These are phyloP conservation scores for Fusarium euwallaceae DNA, from an alignment of 2,329 filamentous ascomycete species.

Conservation along the genomic window DNA sequence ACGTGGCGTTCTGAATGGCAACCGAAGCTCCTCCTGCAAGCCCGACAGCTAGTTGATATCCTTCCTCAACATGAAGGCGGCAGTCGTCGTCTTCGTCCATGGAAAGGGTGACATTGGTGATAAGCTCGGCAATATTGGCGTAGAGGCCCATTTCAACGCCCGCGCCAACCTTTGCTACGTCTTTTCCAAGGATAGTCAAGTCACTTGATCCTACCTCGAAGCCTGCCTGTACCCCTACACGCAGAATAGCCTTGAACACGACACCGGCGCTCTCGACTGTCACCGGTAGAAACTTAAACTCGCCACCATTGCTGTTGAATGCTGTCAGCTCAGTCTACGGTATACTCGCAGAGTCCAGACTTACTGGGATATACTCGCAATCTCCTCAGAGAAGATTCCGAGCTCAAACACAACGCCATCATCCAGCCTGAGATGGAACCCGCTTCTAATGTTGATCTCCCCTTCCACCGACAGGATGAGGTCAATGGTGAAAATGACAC, in stretches of 20 bases:
- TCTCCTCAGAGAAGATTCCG: constrained; percentile 62
- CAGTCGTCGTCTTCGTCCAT: constrained; percentile 56
- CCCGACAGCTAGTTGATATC: constrained; percentile 66
- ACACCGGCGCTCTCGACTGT: constrained; percentile 58
- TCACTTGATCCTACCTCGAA: constrained; percentile 43
- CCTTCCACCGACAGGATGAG: constrained; percentile 63
- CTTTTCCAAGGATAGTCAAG: neutral
- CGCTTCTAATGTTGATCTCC: constrained; percentile 64
- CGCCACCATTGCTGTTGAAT: constrained; percentile 60
- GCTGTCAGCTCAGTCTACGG: neutral
- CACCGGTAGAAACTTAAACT: constrained; percentile 70
- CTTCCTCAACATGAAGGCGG: constrained; percentile 60
- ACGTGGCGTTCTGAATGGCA: constrained; percentile 57
- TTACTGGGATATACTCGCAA: constrained; percentile 64
- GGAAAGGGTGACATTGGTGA: constrained; percentile 62
- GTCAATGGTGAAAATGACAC: constrained; percentile 63
- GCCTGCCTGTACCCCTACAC: constrained; percentile 61
- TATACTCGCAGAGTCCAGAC: constrained; percentile 40
- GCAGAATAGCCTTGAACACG: constrained; percentile 61
- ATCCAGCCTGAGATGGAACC: constrained; percentile 68
- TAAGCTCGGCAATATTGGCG: constrained; percentile 67
- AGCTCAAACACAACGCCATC: constrained; percentile 63
- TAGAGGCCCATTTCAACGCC: constrained; percentile 64
- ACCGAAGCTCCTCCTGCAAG: constrained; percentile 67
- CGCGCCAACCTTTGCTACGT: constrained; percentile 48